Percentiles rank a stretch among this genome's conserved stretches.
Conservation (phyloP, 2,329 filamentous ascomycete species). For the Trichoderma koningiopsis region DNA sequence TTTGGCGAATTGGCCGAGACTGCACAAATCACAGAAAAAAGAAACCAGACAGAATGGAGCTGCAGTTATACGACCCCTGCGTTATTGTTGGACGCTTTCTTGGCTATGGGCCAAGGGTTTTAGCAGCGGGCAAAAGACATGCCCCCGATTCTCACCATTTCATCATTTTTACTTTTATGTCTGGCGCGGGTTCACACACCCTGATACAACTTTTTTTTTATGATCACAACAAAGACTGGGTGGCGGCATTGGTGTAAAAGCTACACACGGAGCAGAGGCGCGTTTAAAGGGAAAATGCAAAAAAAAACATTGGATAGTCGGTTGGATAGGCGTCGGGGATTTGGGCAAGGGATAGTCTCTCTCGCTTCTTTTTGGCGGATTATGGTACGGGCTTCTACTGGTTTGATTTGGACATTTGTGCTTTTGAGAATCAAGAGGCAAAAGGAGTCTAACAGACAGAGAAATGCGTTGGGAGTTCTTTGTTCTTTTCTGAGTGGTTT, state of each 20-base stretch:
- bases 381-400: background rate
- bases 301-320: background rate
- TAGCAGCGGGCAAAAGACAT: background rate
- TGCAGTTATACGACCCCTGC: slow-evolving; percentile 10
- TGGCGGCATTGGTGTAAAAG: slow-evolving; percentile 20
- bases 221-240: slow-evolving; percentile 1
- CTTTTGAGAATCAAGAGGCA: slow-evolving; percentile 1
- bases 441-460: background rate
- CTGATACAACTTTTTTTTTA: slow-evolving; percentile 9
- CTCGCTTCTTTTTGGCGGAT: background rate
- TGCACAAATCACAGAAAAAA: slow-evolving; percentile 27
- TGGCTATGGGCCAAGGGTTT: slow-evolving; percentile 4
- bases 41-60: background rate
- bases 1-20: slow-evolving; percentile 35
- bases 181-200: slow-evolving; percentile 10
- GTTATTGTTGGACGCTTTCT: slow-evolving; percentile 10
- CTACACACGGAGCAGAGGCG: slow-evolving; percentile 11
- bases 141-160: background rate
- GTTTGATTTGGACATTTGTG: background rate
- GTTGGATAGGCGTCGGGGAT: slow-evolving; percentile 17
- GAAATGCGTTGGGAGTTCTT: slow-evolving; percentile 4
- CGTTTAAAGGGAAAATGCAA: background rate
- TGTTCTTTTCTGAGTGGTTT: background rate
- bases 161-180: background rate
- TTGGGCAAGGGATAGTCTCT: slow-evolving; percentile 10